Percentiles rank a stretch among this genome's conserved stretches.
These are phyloP conservation scores for Mucor mucedo DNA, from an alignment of 371 early-diverging fungal species.

Conservation along the genomic window DNA sequence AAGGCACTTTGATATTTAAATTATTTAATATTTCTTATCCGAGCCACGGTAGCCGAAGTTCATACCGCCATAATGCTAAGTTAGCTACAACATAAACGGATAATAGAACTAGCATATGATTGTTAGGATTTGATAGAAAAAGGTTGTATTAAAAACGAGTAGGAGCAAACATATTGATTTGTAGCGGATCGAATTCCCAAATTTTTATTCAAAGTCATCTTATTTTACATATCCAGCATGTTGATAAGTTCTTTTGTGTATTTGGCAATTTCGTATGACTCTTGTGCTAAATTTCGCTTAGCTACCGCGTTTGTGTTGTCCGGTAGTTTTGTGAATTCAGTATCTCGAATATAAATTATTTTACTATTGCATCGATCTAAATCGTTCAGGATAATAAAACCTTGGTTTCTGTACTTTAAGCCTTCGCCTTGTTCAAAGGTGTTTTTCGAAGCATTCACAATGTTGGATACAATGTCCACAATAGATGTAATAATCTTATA, in stretches of 20 bases:
- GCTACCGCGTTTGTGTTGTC: conserved; percentile 63
- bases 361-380: conserved; percentile 69
- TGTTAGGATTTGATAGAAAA: too few species aligned
- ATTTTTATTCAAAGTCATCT: too few species aligned
- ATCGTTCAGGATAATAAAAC: conserved; percentile 67
- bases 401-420: conserved; percentile 46
- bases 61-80: too few species aligned
- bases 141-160: too few species aligned
- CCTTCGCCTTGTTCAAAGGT: conserved; percentile 49
- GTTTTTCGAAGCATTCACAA: conserved; percentile 48
- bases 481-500: conserved; percentile 68
- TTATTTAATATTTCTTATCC: too few species aligned
- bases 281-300: conserved; percentile 87
- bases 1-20: too few species aligned
- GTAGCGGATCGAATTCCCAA: too few species aligned
- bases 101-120: too few species aligned
- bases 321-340: conserved; percentile 40
- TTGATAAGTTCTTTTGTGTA: conserved; percentile 76
- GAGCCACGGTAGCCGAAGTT: too few species aligned
- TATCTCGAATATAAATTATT: conserved; percentile 71
- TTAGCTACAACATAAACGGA: too few species aligned
- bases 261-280: conserved; percentile 92
- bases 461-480: conserved; percentile 57
- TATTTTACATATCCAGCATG: conserved; percentile 43
- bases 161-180: too few species aligned